Evolutionary conservation across 169 alveolate genomes (phyloP).

Genomic region (Plasmodium chabaudi): DNA sequence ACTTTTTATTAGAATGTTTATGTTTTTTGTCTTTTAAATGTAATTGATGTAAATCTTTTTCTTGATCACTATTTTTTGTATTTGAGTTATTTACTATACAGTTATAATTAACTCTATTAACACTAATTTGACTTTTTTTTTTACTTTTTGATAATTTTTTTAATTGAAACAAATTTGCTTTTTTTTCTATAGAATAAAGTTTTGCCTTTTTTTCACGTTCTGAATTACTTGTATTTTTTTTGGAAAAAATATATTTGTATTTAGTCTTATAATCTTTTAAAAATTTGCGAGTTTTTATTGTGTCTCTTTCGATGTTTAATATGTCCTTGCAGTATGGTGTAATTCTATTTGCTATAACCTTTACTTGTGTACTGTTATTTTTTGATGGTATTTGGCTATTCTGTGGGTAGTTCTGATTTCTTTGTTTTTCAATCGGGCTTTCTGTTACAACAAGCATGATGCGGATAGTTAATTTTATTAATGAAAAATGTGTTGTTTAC

Average conservation of each 20-base stretch:
- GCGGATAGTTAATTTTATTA: constrained; percentile 21
- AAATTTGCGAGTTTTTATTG: constrained; percentile 67
- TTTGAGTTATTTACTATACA: constrained; percentile 24
- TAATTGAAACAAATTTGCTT: constrained; percentile 20
- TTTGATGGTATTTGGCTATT: constrained; percentile 27
- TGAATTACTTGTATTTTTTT: constrained; percentile 25
- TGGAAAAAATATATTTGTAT: constrained; percentile 38
- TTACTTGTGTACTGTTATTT: constrained; percentile 48
- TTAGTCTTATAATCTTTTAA: constrained; percentile 27
- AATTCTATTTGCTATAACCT: constrained; percentile 68
- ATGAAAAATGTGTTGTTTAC: background rate
- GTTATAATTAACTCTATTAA: constrained; percentile 49
- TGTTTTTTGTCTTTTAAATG: constrained; percentile 57
- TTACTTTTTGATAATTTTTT: constrained; percentile 38
- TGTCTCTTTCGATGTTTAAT: constrained; percentile 31
- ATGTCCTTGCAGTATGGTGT: constrained; percentile 66
- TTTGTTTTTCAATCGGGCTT: constrained; percentile 43
- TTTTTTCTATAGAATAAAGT: constrained; percentile 23
- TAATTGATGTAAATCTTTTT: constrained; percentile 17
- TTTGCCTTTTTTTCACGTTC: constrained; percentile 22
- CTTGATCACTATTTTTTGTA: constrained; percentile 32
- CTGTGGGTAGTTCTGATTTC: constrained; percentile 16
- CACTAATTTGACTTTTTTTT: constrained; percentile 54
- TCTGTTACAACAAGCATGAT: constrained; percentile 74
- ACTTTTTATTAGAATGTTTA: constrained; percentile 25